Evolutionary conservation across 2,329 filamentous ascomycete species (phyloP).

Genomic region (Penicillium concentricum): DNA sequence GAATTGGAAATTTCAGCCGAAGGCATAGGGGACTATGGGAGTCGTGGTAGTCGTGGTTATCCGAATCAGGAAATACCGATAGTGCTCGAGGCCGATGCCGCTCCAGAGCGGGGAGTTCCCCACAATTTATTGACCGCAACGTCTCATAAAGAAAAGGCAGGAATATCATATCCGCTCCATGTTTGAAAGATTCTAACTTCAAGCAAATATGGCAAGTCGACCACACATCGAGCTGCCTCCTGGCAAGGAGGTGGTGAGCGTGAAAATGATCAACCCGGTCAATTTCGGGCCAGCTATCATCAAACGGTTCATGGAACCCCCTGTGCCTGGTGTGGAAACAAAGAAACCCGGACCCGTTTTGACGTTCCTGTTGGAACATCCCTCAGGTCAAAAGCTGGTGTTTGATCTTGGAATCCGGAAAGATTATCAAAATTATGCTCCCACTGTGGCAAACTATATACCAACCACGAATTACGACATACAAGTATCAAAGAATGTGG

Average conservation of each 20-base stretch:
- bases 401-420: constrained; percentile 37
- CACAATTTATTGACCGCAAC: background rate
- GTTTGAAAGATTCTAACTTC: background rate
- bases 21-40: background rate
- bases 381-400: constrained; percentile 16
- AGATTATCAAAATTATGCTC: constrained; percentile 29
- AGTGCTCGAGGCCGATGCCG: background rate
- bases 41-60: background rate
- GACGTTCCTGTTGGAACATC: constrained; percentile 16
- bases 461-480: constrained; percentile 17
- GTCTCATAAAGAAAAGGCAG: background rate
- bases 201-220: background rate
- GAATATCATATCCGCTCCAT: background rate
- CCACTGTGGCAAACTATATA: constrained; percentile 18
- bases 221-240: constrained; percentile 24
- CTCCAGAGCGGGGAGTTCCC: background rate
- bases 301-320: constrained; percentile 41
- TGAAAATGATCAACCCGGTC: constrained; percentile 39
- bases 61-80: background rate
- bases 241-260: background rate
- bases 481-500: constrained; percentile 24
- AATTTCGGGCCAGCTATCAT: constrained; percentile 44
- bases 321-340: constrained; percentile 36
- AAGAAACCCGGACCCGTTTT: background rate
- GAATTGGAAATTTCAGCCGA: background rate